phyloP scores from a whole-genome alignment of 83 land plant genomes.

The Picea abies region DNA sequence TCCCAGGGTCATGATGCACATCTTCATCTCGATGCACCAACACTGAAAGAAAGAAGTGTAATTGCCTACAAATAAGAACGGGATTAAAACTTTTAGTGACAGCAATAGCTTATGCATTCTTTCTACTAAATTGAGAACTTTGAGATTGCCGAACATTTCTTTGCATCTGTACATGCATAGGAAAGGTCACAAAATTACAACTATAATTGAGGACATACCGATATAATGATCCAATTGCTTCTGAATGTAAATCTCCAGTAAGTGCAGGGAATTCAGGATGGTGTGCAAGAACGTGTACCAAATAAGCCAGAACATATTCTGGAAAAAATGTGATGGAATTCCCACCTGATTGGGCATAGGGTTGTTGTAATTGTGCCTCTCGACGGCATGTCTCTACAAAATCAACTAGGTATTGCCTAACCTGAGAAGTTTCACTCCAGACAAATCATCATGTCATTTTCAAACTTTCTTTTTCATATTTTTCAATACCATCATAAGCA shows the following conservation, averaged over 20 bases:
- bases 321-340: conserved; percentile 34
- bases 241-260: conserved; percentile 43
- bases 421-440: conserved; percentile 25
- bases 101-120: not conserved
- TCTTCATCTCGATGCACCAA: conserved; percentile 49
- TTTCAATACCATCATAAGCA: no score
- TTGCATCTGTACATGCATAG: not conserved
- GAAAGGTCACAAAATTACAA: not conserved
- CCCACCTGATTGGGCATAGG: conserved; percentile 33
- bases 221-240: conserved; percentile 53
- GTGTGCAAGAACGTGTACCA: conserved; percentile 72
- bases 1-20: conserved; percentile 21
- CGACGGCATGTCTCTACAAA: conserved; percentile 56
- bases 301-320: conserved; percentile 52
- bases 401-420: conserved; percentile 49
- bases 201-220: conserved; percentile 29
- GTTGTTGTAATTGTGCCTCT: conserved; percentile 39
- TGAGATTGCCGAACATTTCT: conserved; percentile 2
- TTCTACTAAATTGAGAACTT: not conserved
- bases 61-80: conserved; percentile 35
- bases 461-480: no score
- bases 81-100: not conserved
- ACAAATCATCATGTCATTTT: not conserved
- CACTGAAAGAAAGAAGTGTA: conserved; percentile 56
- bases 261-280: conserved; percentile 48